A percentile compares a stretch with the other conserved stretches of the same genome.
Conservation (phyloP, 768 basidiomycete species). For the Dentipellis sp. region DNA sequence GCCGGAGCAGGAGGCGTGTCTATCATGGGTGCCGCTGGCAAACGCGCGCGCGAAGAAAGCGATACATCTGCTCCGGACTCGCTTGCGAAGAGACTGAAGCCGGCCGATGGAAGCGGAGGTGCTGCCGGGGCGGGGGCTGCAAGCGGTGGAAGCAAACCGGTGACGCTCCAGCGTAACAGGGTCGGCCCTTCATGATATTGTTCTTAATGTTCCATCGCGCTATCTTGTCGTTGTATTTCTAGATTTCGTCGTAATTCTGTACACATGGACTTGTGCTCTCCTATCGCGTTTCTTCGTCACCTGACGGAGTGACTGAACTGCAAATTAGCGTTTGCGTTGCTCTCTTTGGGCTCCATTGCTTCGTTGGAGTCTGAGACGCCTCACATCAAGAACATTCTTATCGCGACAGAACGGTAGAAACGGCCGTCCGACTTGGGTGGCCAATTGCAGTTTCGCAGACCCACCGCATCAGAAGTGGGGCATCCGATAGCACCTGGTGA, state of each 20-base stretch:
- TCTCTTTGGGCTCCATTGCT: too few species aligned
- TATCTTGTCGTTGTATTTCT: neutral
- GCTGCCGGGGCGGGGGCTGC: neutral
- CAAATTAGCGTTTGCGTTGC: too few species aligned
- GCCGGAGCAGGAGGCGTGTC: conserved; percentile 4
- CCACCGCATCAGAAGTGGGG: too few species aligned
- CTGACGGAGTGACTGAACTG: too few species aligned
- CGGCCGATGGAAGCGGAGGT: neutral
- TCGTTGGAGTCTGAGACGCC: too few species aligned
- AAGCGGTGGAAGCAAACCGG: conserved; percentile 8
- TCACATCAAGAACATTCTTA: too few species aligned
- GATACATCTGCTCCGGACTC: conserved; percentile 7
- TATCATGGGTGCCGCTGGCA: conserved; percentile 13
- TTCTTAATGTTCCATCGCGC: conserved; percentile 18
- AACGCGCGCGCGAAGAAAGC: conserved; percentile 13
- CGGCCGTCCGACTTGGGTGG: too few species aligned
- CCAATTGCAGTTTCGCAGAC: too few species aligned
- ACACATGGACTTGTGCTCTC: neutral
- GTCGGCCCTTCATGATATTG: conserved; percentile 24
- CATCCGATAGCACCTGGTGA: too few species aligned
- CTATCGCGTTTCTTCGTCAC: neutral
- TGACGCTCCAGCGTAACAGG: conserved; percentile 10
- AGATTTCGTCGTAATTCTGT: neutral
- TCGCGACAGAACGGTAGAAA: too few species aligned
- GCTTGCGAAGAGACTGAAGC: conserved; percentile 12